These are phyloP conservation scores for Myriangium duriaei DNA, from an alignment of 2,329 filamentous ascomycete species.

Conservation along the genomic window DNA sequence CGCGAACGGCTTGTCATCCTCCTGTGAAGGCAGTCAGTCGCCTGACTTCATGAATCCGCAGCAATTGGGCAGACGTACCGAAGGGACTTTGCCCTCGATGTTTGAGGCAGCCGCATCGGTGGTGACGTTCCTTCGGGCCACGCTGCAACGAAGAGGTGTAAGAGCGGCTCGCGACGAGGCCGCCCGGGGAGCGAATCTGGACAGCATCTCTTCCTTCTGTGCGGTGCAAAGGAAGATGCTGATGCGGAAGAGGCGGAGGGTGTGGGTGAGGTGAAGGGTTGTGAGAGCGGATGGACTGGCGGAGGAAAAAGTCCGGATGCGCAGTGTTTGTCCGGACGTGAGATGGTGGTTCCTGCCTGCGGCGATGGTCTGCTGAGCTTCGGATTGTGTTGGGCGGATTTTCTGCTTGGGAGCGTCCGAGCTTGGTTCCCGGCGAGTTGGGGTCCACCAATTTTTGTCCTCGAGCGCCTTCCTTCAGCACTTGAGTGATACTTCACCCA, in stretches of 20 bases:
- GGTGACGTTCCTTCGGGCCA: conserved; percentile 63
- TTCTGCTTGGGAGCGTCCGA: conserved; percentile 2
- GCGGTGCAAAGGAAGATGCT: conserved; percentile 1
- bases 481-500: no score
- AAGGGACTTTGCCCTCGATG: conserved; percentile 59
- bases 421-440: neutral
- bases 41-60: conserved; percentile 1
- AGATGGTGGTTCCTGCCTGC: no score
- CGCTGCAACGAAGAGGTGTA: conserved; percentile 29
- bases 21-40: conserved; percentile 40
- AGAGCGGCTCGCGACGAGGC: conserved; percentile 21
- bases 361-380: conserved; percentile 2
- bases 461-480: no score
- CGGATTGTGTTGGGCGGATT: conserved; percentile 4
- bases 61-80: conserved; percentile 36
- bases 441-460: no score
- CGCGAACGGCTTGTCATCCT: conserved; percentile 86
- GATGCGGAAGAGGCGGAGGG: conserved; percentile 2
- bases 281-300: neutral
- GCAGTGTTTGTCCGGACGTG: neutral
- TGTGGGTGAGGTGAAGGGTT: neutral
- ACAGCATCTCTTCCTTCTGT: conserved; percentile 23
- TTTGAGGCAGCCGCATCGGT: conserved; percentile 90
- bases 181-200: conserved; percentile 25
- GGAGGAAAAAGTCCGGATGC: conserved; percentile 2